phyloP scores from a whole-genome alignment of 1,284 basidiomycete genomes.

The Leccinum subspadiceum region DNA sequence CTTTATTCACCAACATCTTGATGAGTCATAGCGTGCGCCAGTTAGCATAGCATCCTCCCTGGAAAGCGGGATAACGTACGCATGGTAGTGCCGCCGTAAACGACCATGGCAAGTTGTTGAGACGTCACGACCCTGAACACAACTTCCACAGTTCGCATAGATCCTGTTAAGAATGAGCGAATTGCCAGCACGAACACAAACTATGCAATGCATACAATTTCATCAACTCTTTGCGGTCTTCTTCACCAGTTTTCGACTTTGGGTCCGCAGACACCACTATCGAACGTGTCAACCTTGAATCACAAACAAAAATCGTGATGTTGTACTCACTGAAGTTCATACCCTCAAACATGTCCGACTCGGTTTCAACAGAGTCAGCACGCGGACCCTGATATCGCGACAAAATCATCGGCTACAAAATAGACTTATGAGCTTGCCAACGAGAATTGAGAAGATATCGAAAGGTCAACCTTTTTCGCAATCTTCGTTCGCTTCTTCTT shows the following conservation, averaged over 20 bases:
- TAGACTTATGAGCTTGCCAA: not conserved
- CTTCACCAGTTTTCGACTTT: slow-evolving; percentile 61
- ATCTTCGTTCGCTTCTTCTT: slow-evolving; percentile 65
- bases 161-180: slow-evolving; percentile 48
- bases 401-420: slow-evolving; percentile 53
- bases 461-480: slow-evolving; percentile 48
- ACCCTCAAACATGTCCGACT: slow-evolving; percentile 67
- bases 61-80: slow-evolving; percentile 37
- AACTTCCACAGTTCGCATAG: slow-evolving; percentile 72
- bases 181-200: not conserved
- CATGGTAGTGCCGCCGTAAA: slow-evolving; percentile 64
- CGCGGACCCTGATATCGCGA: slow-evolving; percentile 64
- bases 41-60: no score
- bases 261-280: slow-evolving; percentile 78
- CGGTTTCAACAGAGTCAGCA: slow-evolving; percentile 54
- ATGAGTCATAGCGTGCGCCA: no score
- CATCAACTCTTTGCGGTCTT: slow-evolving; percentile 64
- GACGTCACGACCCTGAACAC: slow-evolving; percentile 56
- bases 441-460: not conserved
- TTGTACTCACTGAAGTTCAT: slow-evolving; percentile 71
- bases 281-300: not conserved
- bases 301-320: not conserved
- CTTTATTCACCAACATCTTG: no score
- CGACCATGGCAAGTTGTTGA: slow-evolving; percentile 48
- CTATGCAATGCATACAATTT: slow-evolving; percentile 48